phyloP scores from a whole-genome alignment of 2,329 filamentous ascomycete species.

The Curvularia lunata region DNA sequence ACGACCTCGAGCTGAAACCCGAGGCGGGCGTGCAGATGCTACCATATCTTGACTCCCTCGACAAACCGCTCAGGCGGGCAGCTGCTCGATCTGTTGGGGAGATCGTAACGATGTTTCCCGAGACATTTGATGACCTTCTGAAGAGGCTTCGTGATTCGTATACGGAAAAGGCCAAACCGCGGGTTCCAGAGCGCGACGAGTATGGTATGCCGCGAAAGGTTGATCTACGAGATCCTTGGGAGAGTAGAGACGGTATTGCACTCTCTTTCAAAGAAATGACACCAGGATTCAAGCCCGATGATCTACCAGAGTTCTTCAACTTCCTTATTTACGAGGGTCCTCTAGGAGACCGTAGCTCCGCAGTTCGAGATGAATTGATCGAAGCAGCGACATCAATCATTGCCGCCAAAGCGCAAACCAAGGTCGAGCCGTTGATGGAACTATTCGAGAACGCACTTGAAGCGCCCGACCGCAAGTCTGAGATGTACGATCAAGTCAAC shows the following conservation, averaged over 20 bases:
- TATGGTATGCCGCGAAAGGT: conserved; percentile 94
- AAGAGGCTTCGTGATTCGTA: conserved; percentile 74
- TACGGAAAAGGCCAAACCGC: conserved; percentile 78
- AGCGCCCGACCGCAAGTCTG: conserved; percentile 78
- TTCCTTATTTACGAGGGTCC: conserved; percentile 88
- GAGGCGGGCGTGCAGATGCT: conserved; percentile 72
- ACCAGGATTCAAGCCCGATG: conserved; percentile 68
- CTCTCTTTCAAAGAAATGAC: conserved; percentile 85
- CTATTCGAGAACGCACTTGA: conserved; percentile 90
- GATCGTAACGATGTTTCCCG: conserved; percentile 66
- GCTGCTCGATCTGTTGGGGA: conserved; percentile 83
- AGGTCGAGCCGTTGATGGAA: conserved; percentile 89
- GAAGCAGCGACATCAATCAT: conserved; percentile 86
- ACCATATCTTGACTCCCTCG: conserved; percentile 79
- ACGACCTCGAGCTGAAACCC: conserved; percentile 72
- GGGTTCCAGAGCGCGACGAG: conserved; percentile 82
- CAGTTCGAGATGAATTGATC: conserved; percentile 87
- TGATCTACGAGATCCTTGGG: conserved; percentile 88
- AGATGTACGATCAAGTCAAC: conserved; percentile 86
- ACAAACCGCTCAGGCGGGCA: conserved; percentile 81
- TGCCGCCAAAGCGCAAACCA: conserved; percentile 76
- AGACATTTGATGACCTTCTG: conserved; percentile 68
- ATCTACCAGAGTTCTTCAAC: conserved; percentile 78
- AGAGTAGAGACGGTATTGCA: conserved; percentile 86
- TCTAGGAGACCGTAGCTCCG: conserved; percentile 78